Conservation (phyloP, 1,284 basidiomycete genomes). For the Cutaneotrichosporon cyanovorans region DNA sequence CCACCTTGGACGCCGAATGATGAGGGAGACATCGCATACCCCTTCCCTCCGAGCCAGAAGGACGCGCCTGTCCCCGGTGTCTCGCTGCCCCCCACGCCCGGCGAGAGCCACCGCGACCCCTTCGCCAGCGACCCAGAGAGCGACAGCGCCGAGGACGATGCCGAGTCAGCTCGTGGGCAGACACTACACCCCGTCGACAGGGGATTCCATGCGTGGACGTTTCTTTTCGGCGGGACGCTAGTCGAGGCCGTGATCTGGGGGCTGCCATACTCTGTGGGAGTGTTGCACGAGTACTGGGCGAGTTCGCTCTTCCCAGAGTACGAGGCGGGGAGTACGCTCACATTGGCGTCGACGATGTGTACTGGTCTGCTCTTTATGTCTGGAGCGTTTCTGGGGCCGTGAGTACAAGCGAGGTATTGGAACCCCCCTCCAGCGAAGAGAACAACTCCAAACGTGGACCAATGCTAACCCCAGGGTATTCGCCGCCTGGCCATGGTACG, state of each 20-base stretch:
- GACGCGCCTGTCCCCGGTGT: not conserved
- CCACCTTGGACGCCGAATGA: not conserved
- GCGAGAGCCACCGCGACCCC: not conserved
- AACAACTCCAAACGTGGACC: not conserved
- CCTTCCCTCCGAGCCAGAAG: not conserved
- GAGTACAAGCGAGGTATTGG: slow-evolving; percentile 6
- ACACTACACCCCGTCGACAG: slow-evolving; percentile 38
- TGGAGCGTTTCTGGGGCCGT: slow-evolving; percentile 35
- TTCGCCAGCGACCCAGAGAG: not conserved
- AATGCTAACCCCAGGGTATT: slow-evolving; percentile 15
- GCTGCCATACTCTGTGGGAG: slow-evolving; percentile 40
- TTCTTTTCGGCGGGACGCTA: slow-evolving; percentile 36
- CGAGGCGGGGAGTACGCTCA: slow-evolving; percentile 15
- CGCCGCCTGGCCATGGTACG: slow-evolving; percentile 13
- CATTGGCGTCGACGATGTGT: slow-evolving; percentile 39
- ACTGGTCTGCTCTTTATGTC: slow-evolving; percentile 42
- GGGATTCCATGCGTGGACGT: slow-evolving; percentile 39
- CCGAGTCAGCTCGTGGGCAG: not conserved
- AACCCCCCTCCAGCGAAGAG: too few relatives aligned
- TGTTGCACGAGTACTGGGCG: slow-evolving; percentile 41
- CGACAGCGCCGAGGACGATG: not conserved
- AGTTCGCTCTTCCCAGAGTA: slow-evolving; percentile 26
- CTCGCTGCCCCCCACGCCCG: slow-evolving; percentile 1
- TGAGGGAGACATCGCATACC: not conserved
- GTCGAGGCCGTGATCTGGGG: slow-evolving; percentile 43